phyloP scores from a whole-genome alignment of 1,139 yeast species.

The Suhomyces bolitotheri region DNA sequence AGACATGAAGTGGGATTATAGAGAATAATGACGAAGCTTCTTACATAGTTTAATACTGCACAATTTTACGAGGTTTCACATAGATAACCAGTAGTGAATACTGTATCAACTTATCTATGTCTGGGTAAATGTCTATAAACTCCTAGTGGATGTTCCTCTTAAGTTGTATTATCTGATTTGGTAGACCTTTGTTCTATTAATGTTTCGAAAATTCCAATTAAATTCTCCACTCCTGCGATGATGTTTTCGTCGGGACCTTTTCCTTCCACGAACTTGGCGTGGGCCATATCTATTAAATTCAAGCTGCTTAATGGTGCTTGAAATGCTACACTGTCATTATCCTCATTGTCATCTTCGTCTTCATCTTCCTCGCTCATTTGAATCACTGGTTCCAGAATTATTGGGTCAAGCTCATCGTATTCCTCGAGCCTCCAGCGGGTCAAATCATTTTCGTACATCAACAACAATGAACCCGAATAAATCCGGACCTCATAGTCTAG shows the following conservation, averaged over 20 bases:
- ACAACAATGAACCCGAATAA: conserved; percentile 71
- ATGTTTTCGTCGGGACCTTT: conserved; percentile 72
- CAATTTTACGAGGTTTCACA: too few species aligned
- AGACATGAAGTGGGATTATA: too few species aligned
- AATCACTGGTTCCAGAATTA: conserved; percentile 28
- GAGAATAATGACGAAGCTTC: not conserved
- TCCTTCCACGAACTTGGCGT: conserved; percentile 64
- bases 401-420: conserved; percentile 38
- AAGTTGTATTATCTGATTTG: too few species aligned
- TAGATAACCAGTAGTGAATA: too few species aligned
- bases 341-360: conserved; percentile 21
- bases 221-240: conserved; percentile 63
- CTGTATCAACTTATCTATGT: too few species aligned
- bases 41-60: too few species aligned
- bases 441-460: conserved; percentile 71
- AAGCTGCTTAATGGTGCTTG: conserved; percentile 50
- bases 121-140: too few species aligned
- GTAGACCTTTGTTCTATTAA: conserved; percentile 12
- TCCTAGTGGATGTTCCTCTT: too few species aligned
- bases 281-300: conserved; percentile 87
- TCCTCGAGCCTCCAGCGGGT: conserved; percentile 44
- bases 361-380: conserved; percentile 33
- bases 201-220: conserved; percentile 46
- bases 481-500: conserved; percentile 63
- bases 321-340: conserved; percentile 16